These are phyloP conservation scores for Tetracentron sinense DNA, from an alignment of 164 flowering plant species.

Conservation along the genomic window DNA sequence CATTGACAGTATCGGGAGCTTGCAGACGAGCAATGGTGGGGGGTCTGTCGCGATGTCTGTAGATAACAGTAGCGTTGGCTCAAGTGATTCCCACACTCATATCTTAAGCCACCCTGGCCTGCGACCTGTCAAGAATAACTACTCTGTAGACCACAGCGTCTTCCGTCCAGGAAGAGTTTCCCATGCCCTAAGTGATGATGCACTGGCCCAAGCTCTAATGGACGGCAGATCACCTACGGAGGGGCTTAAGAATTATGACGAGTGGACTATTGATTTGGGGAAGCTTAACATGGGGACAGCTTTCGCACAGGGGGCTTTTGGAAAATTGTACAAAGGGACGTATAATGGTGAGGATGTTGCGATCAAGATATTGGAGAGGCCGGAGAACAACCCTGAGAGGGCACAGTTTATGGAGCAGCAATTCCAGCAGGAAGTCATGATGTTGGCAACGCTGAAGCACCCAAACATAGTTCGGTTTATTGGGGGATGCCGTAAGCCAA, in stretches of 20 bases:
- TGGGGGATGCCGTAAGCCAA: conserved; percentile 64
- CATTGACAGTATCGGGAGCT: conserved; percentile 33
- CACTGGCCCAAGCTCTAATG: conserved; percentile 59
- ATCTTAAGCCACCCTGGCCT: conserved; percentile 24
- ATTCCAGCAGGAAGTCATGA: conserved; percentile 70
- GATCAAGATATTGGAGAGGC: conserved; percentile 70
- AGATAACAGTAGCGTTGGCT: conserved; percentile 41
- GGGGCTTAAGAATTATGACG: conserved; percentile 56
- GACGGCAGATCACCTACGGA: conserved; percentile 50
- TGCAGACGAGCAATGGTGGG: conserved; percentile 31
- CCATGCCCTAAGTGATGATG: conserved; percentile 34
- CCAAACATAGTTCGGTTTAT: conserved; percentile 61
- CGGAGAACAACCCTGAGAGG: conserved; percentile 46
- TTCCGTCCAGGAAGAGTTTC: conserved; percentile 28
- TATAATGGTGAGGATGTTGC: conserved; percentile 76
- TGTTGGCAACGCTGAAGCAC: conserved; percentile 69
- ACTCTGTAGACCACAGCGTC: conserved; percentile 32
- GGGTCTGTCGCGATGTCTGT: conserved; percentile 36
- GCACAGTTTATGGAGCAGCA: conserved; percentile 67
- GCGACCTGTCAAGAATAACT: conserved; percentile 21
- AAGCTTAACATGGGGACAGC: conserved; percentile 61
- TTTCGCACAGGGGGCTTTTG: conserved; percentile 76
- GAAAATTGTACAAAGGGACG: conserved; percentile 61
- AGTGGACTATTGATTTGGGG: conserved; percentile 71
- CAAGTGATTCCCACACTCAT: conserved; percentile 30